phyloP scores from a whole-genome alignment of 148 eudicot genomes.

The Selenicereus undatus region DNA sequence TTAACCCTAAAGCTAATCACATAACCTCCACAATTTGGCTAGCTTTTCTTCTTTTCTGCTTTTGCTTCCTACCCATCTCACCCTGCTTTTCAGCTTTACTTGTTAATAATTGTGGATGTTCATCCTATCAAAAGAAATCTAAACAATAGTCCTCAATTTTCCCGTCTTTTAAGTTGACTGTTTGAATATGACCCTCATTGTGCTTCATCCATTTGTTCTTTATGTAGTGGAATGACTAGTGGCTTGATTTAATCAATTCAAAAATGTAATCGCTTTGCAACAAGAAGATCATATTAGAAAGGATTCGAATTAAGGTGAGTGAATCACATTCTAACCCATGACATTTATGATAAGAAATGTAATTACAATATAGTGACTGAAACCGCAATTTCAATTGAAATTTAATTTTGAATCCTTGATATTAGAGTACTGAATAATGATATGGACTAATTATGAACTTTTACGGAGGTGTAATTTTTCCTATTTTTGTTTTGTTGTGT shows the following conservation, averaged over 20 bases:
- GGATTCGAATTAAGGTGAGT: too few relatives aligned
- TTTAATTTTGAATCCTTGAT: too few relatives aligned
- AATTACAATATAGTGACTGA: too few relatives aligned
- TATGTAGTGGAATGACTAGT: too few relatives aligned
- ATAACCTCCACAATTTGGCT: slow-evolving; percentile 1
- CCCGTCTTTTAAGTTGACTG: slow-evolving; percentile 19
- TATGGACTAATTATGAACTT: not conserved
- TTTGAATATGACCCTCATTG: not conserved
- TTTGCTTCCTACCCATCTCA: slow-evolving; percentile 13
- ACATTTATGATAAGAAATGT: too few relatives aligned
- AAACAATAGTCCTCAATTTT: slow-evolving; percentile 8
- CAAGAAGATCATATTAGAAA: too few relatives aligned
- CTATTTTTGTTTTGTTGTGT: not conserved
- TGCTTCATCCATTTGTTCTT: not conserved
- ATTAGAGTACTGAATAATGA: too few relatives aligned
- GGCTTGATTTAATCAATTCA: too few relatives aligned
- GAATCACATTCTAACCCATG: too few relatives aligned
- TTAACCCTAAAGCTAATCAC: not conserved
- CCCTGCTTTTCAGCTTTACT: slow-evolving; percentile 14
- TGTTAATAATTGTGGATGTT: slow-evolving; percentile 12
- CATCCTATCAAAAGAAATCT: slow-evolving; percentile 10
- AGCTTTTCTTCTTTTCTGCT: slow-evolving; percentile 17
- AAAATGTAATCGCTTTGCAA: too few relatives aligned
- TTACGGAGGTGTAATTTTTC: not conserved
- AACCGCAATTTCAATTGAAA: too few relatives aligned